phyloP scores from a whole-genome alignment of 2,329 filamentous ascomycete species.

The Colletotrichum costaricense region DNA sequence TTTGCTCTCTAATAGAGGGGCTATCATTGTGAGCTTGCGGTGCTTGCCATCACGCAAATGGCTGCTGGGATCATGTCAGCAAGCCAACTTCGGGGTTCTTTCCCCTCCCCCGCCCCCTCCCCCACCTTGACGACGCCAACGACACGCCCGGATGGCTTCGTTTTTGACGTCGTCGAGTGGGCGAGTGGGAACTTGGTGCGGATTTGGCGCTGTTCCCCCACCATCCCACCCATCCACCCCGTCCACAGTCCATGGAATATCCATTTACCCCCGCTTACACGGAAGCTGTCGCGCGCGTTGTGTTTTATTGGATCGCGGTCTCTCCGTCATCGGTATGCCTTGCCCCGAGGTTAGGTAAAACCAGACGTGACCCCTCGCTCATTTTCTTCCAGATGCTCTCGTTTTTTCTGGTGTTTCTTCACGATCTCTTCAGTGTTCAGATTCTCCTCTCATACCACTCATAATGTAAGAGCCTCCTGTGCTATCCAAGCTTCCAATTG shows the following conservation, averaged over 20 bases:
- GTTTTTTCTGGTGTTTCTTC: neutral
- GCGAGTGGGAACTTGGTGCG: neutral
- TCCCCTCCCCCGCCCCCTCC: constrained; percentile 12
- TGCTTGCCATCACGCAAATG: neutral
- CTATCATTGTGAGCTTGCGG: too few relatives aligned
- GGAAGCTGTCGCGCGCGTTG: neutral
- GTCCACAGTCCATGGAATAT: neutral
- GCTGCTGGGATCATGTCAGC: neutral
- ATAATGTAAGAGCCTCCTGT: neutral
- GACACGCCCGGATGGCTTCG: neutral
- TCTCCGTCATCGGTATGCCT: constrained; percentile 25
- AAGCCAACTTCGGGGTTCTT: neutral
- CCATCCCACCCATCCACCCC: constrained; percentile 7
- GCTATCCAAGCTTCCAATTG: too few relatives aligned
- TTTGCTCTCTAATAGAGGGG: too few relatives aligned
- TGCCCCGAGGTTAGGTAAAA: constrained; percentile 25
- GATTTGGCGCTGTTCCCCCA: constrained; percentile 9
- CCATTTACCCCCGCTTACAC: neutral
- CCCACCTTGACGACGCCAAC: neutral
- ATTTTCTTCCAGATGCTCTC: neutral
- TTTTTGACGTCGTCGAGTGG: neutral
- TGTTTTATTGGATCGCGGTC: constrained; percentile 4
- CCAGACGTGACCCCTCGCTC: constrained; percentile 3
- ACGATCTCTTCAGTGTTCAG: neutral
- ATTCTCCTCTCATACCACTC: neutral